Conservation (phyloP, 306 rosid genomes). For the Medicago lupulina region DNA sequence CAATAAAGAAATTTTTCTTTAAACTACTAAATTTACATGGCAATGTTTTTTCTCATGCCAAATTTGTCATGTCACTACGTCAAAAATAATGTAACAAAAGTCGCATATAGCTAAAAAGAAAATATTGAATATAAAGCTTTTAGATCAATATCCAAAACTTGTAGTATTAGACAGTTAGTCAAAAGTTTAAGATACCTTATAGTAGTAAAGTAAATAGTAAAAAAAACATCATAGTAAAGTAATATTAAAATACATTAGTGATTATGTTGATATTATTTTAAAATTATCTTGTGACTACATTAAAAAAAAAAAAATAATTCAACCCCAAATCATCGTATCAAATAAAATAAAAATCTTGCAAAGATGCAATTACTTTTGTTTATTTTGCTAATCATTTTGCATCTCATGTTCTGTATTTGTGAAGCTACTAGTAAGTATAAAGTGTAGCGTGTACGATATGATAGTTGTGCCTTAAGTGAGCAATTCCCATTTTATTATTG, state of each 20-base stretch:
- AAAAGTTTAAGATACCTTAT: background rate
- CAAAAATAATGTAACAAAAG: background rate
- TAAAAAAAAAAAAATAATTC: no score
- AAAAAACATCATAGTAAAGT: no score
- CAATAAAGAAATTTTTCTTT: background rate
- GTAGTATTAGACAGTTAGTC: background rate
- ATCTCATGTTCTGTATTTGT: conserved; percentile 9
- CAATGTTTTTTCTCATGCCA: background rate
- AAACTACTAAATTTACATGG: background rate
- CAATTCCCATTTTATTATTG: background rate
- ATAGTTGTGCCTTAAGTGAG: conserved; percentile 17
- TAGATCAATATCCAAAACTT: background rate
- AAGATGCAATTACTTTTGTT: background rate
- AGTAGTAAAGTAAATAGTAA: no score
- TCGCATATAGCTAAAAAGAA: background rate
- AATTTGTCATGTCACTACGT: background rate
- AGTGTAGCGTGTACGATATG: conserved; percentile 60
- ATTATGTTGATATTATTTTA: background rate
- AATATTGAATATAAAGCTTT: background rate
- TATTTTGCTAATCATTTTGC: background rate
- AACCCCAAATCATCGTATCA: background rate
- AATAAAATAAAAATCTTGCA: background rate
- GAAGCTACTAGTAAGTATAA: conserved; percentile 25
- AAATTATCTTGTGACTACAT: background rate
- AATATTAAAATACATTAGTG: no score